These are phyloP conservation scores for Capsicum pubescens DNA, from an alignment of 257 asterid species.

Conservation along the genomic window DNA sequence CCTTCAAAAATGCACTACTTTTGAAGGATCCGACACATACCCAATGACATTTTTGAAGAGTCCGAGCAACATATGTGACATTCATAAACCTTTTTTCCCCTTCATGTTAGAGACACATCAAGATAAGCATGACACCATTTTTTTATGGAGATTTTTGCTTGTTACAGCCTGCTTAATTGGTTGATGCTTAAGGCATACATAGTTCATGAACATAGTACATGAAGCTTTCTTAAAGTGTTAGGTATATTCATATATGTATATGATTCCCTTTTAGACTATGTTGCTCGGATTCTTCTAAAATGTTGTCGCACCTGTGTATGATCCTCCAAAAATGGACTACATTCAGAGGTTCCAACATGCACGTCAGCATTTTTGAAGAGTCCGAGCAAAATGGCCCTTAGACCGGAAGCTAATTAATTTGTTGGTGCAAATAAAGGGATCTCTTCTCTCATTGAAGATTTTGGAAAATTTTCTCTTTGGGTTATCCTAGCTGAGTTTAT, in stretches of 20 bases:
- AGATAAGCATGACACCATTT: background rate
- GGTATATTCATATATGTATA: background rate
- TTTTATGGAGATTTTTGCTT: background rate
- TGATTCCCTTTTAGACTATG: background rate
- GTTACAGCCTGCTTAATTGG: constrained; percentile 7
- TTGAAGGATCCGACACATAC: too few relatives aligned
- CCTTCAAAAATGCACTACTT: too few relatives aligned
- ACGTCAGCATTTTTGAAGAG: background rate
- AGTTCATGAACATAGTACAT: background rate
- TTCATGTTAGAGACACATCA: background rate
- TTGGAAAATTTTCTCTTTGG: background rate
- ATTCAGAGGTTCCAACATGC: background rate
- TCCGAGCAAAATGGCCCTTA: background rate
- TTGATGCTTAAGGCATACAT: background rate
- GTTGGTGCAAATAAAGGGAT: background rate
- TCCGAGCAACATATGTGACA: background rate
- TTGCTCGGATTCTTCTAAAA: background rate
- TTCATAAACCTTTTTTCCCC: background rate
- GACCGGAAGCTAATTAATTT: background rate
- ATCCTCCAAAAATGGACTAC: background rate
- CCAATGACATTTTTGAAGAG: too few relatives aligned
- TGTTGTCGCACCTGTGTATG: background rate
- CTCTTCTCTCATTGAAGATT: background rate
- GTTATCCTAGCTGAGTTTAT: background rate
- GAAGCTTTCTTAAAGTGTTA: background rate